A percentile compares a stretch with the other conserved stretches of the same genome.
phyloP scores from a whole-genome alignment of 805 yeast genomes.

The Kluyveromyces wickerhamii region DNA sequence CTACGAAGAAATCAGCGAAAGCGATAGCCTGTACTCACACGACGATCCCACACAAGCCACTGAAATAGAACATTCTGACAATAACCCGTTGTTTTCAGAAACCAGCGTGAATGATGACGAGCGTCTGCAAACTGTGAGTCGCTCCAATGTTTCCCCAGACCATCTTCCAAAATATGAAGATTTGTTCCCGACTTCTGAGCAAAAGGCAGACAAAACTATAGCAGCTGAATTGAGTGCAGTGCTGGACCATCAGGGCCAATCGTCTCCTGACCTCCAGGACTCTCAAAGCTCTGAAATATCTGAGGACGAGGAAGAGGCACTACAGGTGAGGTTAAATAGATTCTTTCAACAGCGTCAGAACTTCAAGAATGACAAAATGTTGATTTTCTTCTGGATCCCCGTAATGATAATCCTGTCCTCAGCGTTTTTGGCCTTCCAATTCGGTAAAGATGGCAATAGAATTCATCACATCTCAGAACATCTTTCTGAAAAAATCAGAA shows the following conservation, averaged over 20 bases:
- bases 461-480: conserved; percentile 23
- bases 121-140: too few relatives aligned
- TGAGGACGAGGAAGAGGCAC: conserved; percentile 28
- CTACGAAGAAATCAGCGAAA: conserved; percentile 20
- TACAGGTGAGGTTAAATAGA: conserved; percentile 31
- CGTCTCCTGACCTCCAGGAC: conserved; percentile 8
- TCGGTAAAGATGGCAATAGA: conserved; percentile 31
- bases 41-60: conserved; percentile 1
- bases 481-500: conserved; percentile 35
- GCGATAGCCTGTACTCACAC: conserved; percentile 9
- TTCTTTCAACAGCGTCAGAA: conserved; percentile 38
- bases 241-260: conserved; percentile 9
- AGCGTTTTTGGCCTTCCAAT: conserved; percentile 33
- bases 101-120: too few relatives aligned
- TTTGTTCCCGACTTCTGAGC: conserved; percentile 51
- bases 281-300: conserved; percentile 20
- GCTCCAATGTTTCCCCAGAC: conserved; percentile 33
- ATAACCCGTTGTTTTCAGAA: too few relatives aligned
- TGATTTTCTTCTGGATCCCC: conserved; percentile 89
- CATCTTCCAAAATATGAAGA: conserved; percentile 69
- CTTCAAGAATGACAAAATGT: conserved; percentile 67
- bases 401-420: conserved; percentile 49
- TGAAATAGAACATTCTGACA: too few relatives aligned
- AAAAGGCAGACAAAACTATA: conserved; percentile 2
- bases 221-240: neutral